Base-by-base conservation (phyloP, 208 protist species). In the Angomonas ambiguus region DNA sequence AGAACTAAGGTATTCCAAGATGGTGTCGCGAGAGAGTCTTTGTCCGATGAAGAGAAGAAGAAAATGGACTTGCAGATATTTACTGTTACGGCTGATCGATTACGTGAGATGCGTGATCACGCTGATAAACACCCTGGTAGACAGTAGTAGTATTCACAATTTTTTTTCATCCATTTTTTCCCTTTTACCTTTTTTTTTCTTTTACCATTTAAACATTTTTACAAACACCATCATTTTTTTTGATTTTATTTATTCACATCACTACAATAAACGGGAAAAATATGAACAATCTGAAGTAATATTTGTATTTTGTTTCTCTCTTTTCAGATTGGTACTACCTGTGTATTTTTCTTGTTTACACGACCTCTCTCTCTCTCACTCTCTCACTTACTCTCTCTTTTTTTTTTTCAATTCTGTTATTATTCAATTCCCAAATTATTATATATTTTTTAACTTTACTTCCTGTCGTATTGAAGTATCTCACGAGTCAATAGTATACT, bases 21-120 rank as follows among this genome's bases (percentile, higher is more conserved):
- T 27, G 89, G 89, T 30, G 78, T 94, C 16, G 76, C 84, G 6
- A 74, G 88, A 22, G 88, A 94, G 71, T 91, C 85, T 2, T 56
- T 94, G 53, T 73, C 86, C 53, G 84, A 91, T 1, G 68, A 80
- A 3, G 69, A 67, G 16, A 94, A 94, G 69, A 77, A 74, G 38
- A 65, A 83, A 51, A 83, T 94, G 81, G 88, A 94, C 69, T 70
- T 94, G n/a, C 76, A 90, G 62, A 91, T 94, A 55, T 94, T 94
- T 66, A 87, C 81, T 6, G 88, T 94, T 8, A 92, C 88, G 0
- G 83, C 88, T 22, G 85, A 90, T 30, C 78, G 79, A 24, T 77
- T 94, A 25, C 73, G 72, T 38, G 78, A 76, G 55, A 89, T 94
- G 85, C 79, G 82, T 18, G 82, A 91, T 16, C 79, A 82, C 45